These are phyloP conservation scores for Colletotrichum shisoi DNA, from an alignment of 2,329 filamentous ascomycete species.

Conservation along the genomic window DNA sequence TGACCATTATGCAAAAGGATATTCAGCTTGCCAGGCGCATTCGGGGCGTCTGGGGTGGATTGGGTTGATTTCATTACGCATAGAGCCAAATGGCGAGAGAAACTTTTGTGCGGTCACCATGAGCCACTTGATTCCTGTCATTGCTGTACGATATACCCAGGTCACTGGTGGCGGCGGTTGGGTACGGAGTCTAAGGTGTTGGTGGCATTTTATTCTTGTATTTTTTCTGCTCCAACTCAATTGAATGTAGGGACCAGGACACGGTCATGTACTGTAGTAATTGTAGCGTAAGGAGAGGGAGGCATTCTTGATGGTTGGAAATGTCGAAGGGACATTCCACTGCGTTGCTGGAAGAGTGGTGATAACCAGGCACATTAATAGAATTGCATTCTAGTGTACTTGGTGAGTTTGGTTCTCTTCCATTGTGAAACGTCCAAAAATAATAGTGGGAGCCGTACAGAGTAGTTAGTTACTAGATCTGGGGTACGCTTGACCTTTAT, in stretches of 20 bases:
- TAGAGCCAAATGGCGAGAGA: too few species aligned
- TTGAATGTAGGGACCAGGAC: background rate
- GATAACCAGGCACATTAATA: background rate
- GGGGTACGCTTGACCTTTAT: too few species aligned
- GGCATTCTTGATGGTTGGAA: background rate
- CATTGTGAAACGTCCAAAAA: too few species aligned
- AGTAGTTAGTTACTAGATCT: too few species aligned
- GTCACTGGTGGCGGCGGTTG: background rate
- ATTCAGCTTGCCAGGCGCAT: constrained; percentile 89
- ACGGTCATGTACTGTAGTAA: background rate
- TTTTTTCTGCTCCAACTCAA: background rate
- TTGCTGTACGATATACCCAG: constrained; percentile 19
- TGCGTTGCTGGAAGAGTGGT: background rate
- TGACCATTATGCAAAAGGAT: constrained; percentile 98
- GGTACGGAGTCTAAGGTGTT: constrained; percentile 19
- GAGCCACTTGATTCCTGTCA: background rate
- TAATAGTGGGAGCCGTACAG: too few species aligned
- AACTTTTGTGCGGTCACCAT: background rate
- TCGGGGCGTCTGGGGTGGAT: constrained; percentile 77
- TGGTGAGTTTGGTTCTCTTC: too few species aligned
- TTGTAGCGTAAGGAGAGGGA: background rate
- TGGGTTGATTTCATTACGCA: constrained; percentile 55
- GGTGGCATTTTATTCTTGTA: background rate
- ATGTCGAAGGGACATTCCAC: background rate
- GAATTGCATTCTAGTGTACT: too few species aligned